Conservation (phyloP, 108 stramenopile species). For the Pseudonitzschia delicatissima region DNA sequence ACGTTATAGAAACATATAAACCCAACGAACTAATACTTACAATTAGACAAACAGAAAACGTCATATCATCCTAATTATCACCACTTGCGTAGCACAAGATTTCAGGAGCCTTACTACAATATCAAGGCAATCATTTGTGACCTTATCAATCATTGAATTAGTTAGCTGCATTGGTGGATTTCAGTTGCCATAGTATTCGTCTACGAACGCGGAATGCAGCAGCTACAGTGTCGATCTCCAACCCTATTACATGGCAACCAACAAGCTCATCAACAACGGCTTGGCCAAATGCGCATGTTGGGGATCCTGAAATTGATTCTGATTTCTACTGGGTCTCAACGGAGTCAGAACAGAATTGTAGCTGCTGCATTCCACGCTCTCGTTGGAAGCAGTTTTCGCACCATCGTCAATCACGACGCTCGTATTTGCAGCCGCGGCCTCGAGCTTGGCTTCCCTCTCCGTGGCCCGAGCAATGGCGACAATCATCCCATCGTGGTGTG, state of each 20-base stretch:
- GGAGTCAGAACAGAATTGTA: neutral
- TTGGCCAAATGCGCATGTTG: constrained; percentile 62
- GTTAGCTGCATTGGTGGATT: too few relatives aligned
- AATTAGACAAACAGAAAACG: too few relatives aligned
- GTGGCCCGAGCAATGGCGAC: constrained; percentile 73
- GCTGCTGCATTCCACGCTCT: neutral
- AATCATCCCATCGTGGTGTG: constrained; percentile 66
- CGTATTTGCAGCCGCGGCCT: constrained; percentile 10
- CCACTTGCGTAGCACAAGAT: too few relatives aligned
- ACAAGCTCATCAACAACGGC: constrained; percentile 75
- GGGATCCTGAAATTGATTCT: neutral
- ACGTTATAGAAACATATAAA: too few relatives aligned
- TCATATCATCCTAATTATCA: too few relatives aligned
- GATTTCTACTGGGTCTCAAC: neutral
- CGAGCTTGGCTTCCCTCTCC: constrained; percentile 70
- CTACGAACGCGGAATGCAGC: too few relatives aligned
- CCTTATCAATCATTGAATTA: too few relatives aligned
- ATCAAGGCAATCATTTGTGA: too few relatives aligned
- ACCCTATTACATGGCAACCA: constrained; percentile 80
- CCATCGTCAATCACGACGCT: constrained; percentile 9
- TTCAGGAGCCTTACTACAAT: too few relatives aligned
- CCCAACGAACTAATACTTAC: too few relatives aligned
- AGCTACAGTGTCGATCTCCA: too few relatives aligned
- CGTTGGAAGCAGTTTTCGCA: constrained; percentile 9
- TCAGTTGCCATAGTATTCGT: too few relatives aligned